Evolutionary conservation across 2,329 filamentous ascomycete species (phyloP).

Genomic region (Coniochaeta sp.): DNA sequence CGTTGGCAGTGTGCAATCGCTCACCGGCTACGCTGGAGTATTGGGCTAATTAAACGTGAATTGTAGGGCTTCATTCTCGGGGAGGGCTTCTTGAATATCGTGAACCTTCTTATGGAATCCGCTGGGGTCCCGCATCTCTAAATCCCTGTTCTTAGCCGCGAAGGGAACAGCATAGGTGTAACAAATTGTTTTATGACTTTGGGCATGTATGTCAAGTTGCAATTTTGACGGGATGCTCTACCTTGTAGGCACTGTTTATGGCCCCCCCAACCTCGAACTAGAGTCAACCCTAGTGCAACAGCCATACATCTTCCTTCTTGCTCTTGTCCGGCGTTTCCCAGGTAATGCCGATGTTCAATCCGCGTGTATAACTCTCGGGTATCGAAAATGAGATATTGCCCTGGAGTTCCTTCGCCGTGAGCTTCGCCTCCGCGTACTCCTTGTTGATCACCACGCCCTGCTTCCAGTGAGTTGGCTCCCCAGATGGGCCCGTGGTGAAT

Average conservation of each 20-base stretch:
- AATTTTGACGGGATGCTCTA: no score
- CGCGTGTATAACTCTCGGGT: conserved; percentile 61
- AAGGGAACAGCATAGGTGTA: neutral
- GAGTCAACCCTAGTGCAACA: conserved; percentile 40
- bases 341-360: conserved; percentile 55
- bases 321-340: conserved; percentile 49
- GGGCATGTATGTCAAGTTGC: no score
- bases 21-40: neutral
- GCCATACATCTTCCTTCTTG: conserved; percentile 41
- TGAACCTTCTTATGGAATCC: conserved; percentile 79
- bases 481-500: conserved; percentile 79
- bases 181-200: no score
- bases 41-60: neutral
- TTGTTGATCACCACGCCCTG: conserved; percentile 69
- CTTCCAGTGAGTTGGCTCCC: conserved; percentile 81
- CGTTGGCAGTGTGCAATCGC: neutral
- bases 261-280: no score
- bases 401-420: conserved; percentile 49
- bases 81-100: conserved; percentile 85
- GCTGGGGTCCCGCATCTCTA: conserved; percentile 58
- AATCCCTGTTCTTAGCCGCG: neutral
- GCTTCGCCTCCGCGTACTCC: conserved; percentile 41
- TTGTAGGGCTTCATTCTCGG: conserved; percentile 76
- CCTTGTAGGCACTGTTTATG: no score
- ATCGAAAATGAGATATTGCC: conserved; percentile 68